Conservation (phyloP, 495 filamentous ascomycete species). For the Jackrogersella multiformis region DNA sequence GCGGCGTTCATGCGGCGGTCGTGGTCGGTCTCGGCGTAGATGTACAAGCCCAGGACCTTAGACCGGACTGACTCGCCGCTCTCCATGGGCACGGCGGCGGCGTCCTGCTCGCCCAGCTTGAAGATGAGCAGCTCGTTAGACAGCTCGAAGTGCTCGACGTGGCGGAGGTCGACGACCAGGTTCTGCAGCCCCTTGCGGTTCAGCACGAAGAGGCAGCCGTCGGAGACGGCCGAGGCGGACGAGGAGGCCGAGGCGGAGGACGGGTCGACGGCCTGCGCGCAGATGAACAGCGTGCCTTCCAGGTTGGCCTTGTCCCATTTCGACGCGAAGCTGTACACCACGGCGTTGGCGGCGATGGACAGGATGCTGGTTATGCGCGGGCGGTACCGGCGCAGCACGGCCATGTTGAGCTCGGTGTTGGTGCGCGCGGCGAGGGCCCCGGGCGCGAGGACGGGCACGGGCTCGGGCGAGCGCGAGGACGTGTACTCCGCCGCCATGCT, state of each 20-base stretch:
- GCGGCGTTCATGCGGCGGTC: slow-evolving; percentile 43
- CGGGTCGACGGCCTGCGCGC: slow-evolving; percentile 61
- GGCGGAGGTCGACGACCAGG: slow-evolving; percentile 51
- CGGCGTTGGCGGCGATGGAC: slow-evolving; percentile 78
- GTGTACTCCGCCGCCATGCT: slow-evolving; percentile 47
- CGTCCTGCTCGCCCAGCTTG: slow-evolving; percentile 50
- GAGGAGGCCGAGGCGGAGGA: neutral
- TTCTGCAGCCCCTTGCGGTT: slow-evolving; percentile 59
- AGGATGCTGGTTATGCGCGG: slow-evolving; percentile 72
- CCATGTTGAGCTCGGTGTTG: slow-evolving; percentile 83
- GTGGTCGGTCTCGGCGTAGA: slow-evolving; percentile 52
- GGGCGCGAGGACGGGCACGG: slow-evolving; percentile 27
- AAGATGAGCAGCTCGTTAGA: slow-evolving; percentile 54
- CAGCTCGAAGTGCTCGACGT: slow-evolving; percentile 54
- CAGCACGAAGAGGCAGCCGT: slow-evolving; percentile 55
- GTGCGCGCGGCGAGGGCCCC: slow-evolving; percentile 65
- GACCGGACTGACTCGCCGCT: slow-evolving; percentile 44
- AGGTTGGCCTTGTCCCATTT: slow-evolving; percentile 81
- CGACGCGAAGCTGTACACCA: slow-evolving; percentile 77
- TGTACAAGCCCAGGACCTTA: slow-evolving; percentile 57
- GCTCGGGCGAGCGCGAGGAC: slow-evolving; percentile 34
- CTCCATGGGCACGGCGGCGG: slow-evolving; percentile 31
- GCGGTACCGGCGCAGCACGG: slow-evolving; percentile 78
- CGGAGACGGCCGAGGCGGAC: slow-evolving; percentile 21
- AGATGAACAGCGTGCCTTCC: slow-evolving; percentile 86